Evolutionary conservation across 192 early-diverging fungal species (phyloP).

Genomic region (Pilaira anomala): DNA sequence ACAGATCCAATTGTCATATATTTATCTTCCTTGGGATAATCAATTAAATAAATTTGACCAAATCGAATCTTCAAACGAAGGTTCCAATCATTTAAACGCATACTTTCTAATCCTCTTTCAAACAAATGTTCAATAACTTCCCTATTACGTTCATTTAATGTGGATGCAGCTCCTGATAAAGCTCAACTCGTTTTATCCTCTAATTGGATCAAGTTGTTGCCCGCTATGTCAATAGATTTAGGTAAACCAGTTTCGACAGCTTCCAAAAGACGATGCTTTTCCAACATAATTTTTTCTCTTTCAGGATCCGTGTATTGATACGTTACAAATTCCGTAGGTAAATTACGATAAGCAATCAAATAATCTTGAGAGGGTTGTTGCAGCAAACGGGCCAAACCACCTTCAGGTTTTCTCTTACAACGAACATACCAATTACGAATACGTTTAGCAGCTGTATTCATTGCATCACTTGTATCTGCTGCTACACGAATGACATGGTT

Average conservation of each 20-base stretch:
- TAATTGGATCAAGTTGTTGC: background rate
- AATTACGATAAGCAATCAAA: constrained; percentile 5
- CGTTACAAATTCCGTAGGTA: constrained; percentile 11
- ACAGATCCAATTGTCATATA: constrained; percentile 23
- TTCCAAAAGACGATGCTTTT: constrained; percentile 19
- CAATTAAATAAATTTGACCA: constrained; percentile 39
- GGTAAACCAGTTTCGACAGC: constrained; percentile 10
- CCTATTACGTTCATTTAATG: constrained; percentile 19
- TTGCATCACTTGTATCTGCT: constrained; percentile 12
- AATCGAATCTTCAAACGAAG: constrained; percentile 34
- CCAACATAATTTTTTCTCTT: background rate
- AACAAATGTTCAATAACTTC: constrained; percentile 18
- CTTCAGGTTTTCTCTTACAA: background rate
- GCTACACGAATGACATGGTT: constrained; percentile 19
- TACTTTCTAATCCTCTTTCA: constrained; percentile 23
- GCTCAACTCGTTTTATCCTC: background rate
- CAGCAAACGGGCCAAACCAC: background rate
- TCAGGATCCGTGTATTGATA: background rate
- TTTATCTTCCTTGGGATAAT: constrained; percentile 24
- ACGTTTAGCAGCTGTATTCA: constrained; percentile 27
- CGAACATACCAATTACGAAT: constrained; percentile 38
- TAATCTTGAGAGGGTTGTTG: constrained; percentile 20
- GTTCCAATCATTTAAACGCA: constrained; percentile 38
- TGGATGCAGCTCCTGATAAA: background rate
- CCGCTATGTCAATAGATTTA: too few species aligned